Evolutionary conservation across 2,329 filamentous ascomycete genomes (phyloP).

Genomic region (Monilinia fructigena): DNA sequence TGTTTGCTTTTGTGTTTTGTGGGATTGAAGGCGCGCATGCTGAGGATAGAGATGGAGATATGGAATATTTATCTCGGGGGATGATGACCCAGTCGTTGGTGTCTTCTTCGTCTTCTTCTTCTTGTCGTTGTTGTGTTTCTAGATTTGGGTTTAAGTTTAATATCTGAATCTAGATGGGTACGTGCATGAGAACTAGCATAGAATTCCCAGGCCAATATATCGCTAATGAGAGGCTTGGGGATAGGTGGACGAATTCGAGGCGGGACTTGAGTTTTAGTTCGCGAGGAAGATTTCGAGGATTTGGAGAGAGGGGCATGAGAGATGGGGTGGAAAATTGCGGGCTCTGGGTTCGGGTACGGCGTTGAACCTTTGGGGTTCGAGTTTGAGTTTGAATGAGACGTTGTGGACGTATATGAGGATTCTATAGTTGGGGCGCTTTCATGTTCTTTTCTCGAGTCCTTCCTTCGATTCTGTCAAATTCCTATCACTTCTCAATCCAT

Average conservation of each 20-base stretch:
- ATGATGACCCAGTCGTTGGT: constrained; percentile 11
- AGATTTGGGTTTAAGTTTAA: too few relatives aligned
- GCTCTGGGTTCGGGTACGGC: background rate
- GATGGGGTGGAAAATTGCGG: background rate
- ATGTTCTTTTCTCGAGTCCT: too few relatives aligned
- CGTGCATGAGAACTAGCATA: too few relatives aligned
- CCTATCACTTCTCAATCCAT: too few relatives aligned
- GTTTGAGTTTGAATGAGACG: background rate
- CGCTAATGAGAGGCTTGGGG: background rate
- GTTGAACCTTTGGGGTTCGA: background rate
- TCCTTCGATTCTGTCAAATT: too few relatives aligned
- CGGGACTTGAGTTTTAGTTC: too few relatives aligned
- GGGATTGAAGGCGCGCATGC: too few relatives aligned
- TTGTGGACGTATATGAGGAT: background rate
- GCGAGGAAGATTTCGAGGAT: too few relatives aligned
- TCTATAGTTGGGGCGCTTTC: too few relatives aligned
- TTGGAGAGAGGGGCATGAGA: background rate
- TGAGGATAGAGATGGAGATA: background rate
- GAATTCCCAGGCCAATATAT: background rate
- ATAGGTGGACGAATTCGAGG: background rate
- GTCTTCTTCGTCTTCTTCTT: background rate
- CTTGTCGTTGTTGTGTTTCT: too few relatives aligned
- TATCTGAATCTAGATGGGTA: background rate
- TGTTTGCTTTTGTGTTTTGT: too few relatives aligned
- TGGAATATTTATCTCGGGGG: background rate